phyloP scores from a whole-genome alignment of 192 early-diverging fungal genomes.

The Physocladia obscura region DNA sequence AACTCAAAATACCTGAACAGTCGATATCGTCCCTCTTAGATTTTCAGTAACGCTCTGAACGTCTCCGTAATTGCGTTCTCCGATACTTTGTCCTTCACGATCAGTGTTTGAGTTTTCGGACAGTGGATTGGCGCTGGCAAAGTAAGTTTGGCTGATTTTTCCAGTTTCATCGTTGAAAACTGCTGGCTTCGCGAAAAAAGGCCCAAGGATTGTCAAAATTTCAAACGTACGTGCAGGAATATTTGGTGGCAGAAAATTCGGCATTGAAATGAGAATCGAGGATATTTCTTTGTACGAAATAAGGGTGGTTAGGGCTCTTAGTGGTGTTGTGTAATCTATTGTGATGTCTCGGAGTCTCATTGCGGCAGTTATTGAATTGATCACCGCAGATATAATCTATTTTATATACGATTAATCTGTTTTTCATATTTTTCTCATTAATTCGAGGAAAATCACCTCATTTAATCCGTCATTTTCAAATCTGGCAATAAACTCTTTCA shows the following conservation, averaged over 20 bases:
- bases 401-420: not conserved
- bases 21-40: conserved; percentile 32
- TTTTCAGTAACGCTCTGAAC: conserved; percentile 38
- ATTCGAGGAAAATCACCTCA: conserved; percentile 36
- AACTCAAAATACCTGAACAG: conserved; percentile 39
- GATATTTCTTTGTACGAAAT: conserved; percentile 59
- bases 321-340: conserved; percentile 48
- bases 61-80: conserved; percentile 49
- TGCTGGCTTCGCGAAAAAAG: conserved; percentile 56
- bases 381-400: conserved; percentile 57
- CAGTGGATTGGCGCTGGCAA: conserved; percentile 41
- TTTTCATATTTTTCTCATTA: not conserved
- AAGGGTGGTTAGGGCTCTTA: conserved; percentile 51
- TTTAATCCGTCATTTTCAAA: conserved; percentile 69
- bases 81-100: conserved; percentile 37
- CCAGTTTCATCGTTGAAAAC: conserved; percentile 48
- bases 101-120: conserved; percentile 22
- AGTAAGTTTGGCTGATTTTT: conserved; percentile 39
- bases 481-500: conserved; percentile 56
- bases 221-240: conserved; percentile 56
- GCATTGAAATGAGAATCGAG: conserved; percentile 39
- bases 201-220: conserved; percentile 69
- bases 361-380: conserved; percentile 49
- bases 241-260: conserved; percentile 60
- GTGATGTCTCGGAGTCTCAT: conserved; percentile 49